Conservation (phyloP, 83 land plant species). For the Isoetes engelmannii region DNA sequence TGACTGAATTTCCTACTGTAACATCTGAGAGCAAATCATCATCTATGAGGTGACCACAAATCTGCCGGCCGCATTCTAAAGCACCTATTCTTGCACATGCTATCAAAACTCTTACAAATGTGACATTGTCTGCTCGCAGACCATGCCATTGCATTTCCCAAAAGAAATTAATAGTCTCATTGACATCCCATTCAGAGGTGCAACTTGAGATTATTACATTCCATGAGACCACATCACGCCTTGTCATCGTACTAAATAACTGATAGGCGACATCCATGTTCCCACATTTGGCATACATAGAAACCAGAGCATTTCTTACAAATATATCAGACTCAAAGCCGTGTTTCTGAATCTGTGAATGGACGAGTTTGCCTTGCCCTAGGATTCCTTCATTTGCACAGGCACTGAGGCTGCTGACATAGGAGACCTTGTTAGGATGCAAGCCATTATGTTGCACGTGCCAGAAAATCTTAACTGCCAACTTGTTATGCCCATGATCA, state of each 20-base stretch:
- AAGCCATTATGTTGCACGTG: conserved; percentile 23
- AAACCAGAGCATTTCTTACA: conserved; percentile 28
- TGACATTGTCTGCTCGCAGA: conserved; percentile 20
- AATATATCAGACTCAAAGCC: conserved; percentile 32
- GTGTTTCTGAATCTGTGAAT: conserved; percentile 16
- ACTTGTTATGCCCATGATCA: neutral
- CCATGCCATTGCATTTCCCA: conserved; percentile 26
- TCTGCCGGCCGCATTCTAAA: conserved; percentile 24
- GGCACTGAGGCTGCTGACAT: conserved; percentile 37
- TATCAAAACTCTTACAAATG: conserved; percentile 31
- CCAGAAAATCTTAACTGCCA: conserved; percentile 21
- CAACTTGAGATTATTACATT: conserved; percentile 31
- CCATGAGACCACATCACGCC: conserved; percentile 43
- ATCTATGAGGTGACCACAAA: conserved; percentile 28
- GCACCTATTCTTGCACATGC: conserved; percentile 25
- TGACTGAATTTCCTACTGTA: conserved; percentile 24
- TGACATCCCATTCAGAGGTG: too few species aligned
- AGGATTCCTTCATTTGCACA: conserved; percentile 14
- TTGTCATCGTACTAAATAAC: conserved; percentile 28
- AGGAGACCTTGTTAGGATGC: conserved; percentile 34
- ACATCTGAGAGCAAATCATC: conserved; percentile 22
- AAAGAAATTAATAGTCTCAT: conserved; percentile 22
- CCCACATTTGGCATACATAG: conserved; percentile 28
- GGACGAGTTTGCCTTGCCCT: conserved; percentile 15
- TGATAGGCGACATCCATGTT: conserved; percentile 20